A percentile compares a stretch with the other conserved stretches of the same genome.
Conservation (phyloP, 2,329 filamentous ascomycete genomes). For the Aspergillus quadricinctus region DNA sequence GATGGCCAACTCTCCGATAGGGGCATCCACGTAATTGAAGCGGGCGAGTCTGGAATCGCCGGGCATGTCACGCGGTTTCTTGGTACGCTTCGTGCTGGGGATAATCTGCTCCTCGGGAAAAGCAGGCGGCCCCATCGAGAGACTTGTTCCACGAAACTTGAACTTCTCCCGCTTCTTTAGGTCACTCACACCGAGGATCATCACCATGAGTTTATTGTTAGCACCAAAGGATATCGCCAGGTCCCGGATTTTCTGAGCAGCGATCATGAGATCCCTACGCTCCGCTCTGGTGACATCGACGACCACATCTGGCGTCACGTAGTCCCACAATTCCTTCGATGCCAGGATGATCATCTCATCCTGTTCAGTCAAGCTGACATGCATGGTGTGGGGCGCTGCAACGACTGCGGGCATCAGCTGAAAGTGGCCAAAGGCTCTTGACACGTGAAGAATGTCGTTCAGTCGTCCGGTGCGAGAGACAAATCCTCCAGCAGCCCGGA, state of each 20-base stretch:
- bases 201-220: constrained; percentile 95
- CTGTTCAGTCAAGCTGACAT: constrained; percentile 74
- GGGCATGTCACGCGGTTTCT: constrained; percentile 54
- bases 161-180: constrained; percentile 80
- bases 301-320: constrained; percentile 80
- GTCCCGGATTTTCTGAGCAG: constrained; percentile 89
- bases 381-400: constrained; percentile 78
- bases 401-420: constrained; percentile 90
- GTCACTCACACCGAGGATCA: constrained; percentile 93
- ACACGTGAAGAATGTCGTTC: constrained; percentile 87
- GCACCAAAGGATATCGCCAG: constrained; percentile 93
- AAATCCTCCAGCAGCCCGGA: constrained; percentile 90
- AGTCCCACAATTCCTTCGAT: constrained; percentile 93
- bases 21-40: constrained; percentile 87
- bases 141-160: constrained; percentile 70
- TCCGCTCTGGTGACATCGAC: constrained; percentile 88
- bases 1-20: constrained; percentile 83
- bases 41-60: constrained; percentile 82
- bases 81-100: constrained; percentile 60
- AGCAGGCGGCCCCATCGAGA: constrained; percentile 76
- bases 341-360: constrained; percentile 93
- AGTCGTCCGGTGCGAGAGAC: constrained; percentile 91
- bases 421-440: constrained; percentile 90
- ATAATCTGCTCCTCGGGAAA: constrained; percentile 62
- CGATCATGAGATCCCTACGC: constrained; percentile 85